These are phyloP conservation scores for Malassezia globosa DNA, from an alignment of 1,284 basidiomycete species.

Conservation along the genomic window DNA sequence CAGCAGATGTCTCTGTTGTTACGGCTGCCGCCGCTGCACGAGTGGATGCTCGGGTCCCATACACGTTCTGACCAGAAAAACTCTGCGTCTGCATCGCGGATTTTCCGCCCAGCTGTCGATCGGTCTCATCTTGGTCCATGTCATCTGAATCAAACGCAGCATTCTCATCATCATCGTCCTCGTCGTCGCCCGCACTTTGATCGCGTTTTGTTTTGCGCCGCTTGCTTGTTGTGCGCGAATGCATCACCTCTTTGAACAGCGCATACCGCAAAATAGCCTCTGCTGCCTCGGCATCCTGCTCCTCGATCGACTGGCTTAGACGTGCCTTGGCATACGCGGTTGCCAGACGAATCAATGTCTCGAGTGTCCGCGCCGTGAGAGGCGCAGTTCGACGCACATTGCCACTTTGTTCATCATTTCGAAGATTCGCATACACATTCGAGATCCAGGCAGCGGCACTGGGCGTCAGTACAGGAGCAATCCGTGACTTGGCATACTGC, in stretches of 20 bases:
- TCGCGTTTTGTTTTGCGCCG: slow-evolving; percentile 30
- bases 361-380: slow-evolving; percentile 92
- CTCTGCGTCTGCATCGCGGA: not conserved
- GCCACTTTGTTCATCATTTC: slow-evolving; percentile 82
- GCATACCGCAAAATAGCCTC: slow-evolving; percentile 94
- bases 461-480: slow-evolving; percentile 66
- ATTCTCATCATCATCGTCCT: slow-evolving; percentile 14
- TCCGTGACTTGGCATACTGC: slow-evolving; percentile 80
- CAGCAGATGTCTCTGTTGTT: not conserved
- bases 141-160: slow-evolving; percentile 13
- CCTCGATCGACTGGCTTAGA: slow-evolving; percentile 71
- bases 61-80: slow-evolving; percentile 12
- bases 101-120: slow-evolving; percentile 13
- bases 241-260: slow-evolving; percentile 91
- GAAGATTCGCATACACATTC: slow-evolving; percentile 75
- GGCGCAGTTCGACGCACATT: slow-evolving; percentile 95
- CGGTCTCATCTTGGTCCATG: slow-evolving; percentile 22
- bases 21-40: not conserved
- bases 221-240: slow-evolving; percentile 53
- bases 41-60: slow-evolving; percentile 27
- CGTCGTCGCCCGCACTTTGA: slow-evolving; percentile 17
- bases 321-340: slow-evolving; percentile 96
- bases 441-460: slow-evolving; percentile 91
- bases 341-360: slow-evolving; percentile 93
- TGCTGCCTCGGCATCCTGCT: slow-evolving; percentile 75